Evolutionary conservation across 306 rosid species (phyloP).

Genomic region (Mucuna pruriens): DNA sequence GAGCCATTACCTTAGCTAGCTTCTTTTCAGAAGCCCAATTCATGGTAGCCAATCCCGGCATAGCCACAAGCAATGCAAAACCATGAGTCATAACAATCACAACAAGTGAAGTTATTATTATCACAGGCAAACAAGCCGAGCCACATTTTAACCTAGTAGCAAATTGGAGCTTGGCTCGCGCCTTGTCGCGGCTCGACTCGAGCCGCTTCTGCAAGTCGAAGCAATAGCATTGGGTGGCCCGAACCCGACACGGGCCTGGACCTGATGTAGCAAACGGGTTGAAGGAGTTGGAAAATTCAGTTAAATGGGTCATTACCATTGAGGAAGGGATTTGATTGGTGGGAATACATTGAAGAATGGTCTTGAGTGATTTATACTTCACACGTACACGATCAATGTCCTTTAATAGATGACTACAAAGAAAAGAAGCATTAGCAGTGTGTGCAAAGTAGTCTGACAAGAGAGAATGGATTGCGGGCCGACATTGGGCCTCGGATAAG

Average conservation of each 20-base stretch:
- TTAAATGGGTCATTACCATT: constrained; percentile 16
- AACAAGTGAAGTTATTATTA: constrained; percentile 49
- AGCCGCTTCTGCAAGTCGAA: constrained; percentile 53
- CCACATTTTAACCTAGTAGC: constrained; percentile 36
- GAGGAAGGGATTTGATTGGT: neutral
- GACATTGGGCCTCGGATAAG: constrained; percentile 38
- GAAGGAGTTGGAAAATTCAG: constrained; percentile 30
- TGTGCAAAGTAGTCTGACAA: constrained; percentile 63
- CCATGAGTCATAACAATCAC: constrained; percentile 62
- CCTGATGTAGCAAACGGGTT: constrained; percentile 37
- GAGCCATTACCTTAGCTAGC: constrained; percentile 42
- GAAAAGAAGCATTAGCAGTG: constrained; percentile 64
- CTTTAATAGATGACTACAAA: constrained; percentile 64
- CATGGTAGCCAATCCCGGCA: constrained; percentile 44
- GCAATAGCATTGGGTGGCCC: constrained; percentile 38
- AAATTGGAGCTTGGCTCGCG: constrained; percentile 43
- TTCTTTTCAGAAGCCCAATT: constrained; percentile 42
- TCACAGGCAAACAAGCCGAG: constrained; percentile 50
- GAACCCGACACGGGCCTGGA: constrained; percentile 24
- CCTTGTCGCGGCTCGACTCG: constrained; percentile 55
- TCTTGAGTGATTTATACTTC: constrained; percentile 41
- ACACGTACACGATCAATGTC: constrained; percentile 56
- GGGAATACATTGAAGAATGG: constrained; percentile 36
- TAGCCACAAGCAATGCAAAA: constrained; percentile 53
- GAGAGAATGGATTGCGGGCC: constrained; percentile 44